Conservation (phyloP, 139 green algal species). For the Volvox africanus region DNA sequence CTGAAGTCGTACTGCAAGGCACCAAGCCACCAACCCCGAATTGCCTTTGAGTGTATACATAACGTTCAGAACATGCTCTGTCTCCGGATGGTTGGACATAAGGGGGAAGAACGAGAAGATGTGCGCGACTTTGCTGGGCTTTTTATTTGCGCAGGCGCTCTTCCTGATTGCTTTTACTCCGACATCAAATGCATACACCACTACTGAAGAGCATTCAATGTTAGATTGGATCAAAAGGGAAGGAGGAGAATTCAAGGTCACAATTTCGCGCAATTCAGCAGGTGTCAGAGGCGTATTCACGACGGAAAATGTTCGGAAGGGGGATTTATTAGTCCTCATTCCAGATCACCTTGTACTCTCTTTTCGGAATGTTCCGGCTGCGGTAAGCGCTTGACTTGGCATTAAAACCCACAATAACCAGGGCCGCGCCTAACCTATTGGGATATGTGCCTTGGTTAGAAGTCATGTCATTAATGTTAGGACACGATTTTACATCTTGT, state of each 20-base stretch:
- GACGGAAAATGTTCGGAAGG: not conserved
- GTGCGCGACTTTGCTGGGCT: not conserved
- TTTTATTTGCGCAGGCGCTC: not conserved
- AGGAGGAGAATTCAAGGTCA: not conserved
- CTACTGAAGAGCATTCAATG: constrained; percentile 1
- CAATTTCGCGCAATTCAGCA: not conserved
- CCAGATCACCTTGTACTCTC: constrained; percentile 21
- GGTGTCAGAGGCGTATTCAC: constrained; percentile 38
- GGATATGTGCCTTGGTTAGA: too few relatives aligned
- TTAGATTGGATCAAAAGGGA: constrained; percentile 4
- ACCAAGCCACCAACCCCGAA: too few relatives aligned
- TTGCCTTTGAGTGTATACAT: not conserved
- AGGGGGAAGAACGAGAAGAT: not conserved
- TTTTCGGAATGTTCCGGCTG: not conserved
- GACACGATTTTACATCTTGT: too few relatives aligned
- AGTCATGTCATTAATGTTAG: too few relatives aligned
- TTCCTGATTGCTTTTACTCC: too few relatives aligned
- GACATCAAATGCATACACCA: not conserved
- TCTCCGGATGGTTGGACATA: not conserved
- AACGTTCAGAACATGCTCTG: not conserved
- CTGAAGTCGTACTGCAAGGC: too few relatives aligned
- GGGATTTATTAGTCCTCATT: not conserved
- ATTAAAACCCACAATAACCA: too few relatives aligned
- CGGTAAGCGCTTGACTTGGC: constrained; percentile 8
- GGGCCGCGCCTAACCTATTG: too few relatives aligned